phyloP scores from a whole-genome alignment of 2,329 filamentous ascomycete genomes.

The Penicillium sp. region DNA sequence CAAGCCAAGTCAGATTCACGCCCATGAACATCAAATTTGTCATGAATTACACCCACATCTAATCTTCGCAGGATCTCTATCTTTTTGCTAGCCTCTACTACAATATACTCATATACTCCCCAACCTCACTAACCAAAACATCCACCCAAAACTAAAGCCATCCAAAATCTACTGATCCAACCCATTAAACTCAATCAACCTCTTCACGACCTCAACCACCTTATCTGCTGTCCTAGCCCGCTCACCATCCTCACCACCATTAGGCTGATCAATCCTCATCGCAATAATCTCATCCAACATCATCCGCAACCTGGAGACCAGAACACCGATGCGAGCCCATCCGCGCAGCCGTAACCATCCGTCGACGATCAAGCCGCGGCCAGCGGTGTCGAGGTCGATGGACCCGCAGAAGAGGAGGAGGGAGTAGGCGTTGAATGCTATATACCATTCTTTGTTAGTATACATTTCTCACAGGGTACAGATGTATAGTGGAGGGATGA shows the following conservation, averaged over 20 bases:
- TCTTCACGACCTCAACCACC: constrained; percentile 67
- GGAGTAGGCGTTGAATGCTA: constrained; percentile 74
- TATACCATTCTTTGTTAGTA: no score
- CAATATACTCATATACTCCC: no score
- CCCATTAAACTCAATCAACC: constrained; percentile 81
- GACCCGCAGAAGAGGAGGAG: constrained; percentile 79
- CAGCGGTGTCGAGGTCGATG: constrained; percentile 77
- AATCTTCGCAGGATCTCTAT: no score
- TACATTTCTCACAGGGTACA: no score
- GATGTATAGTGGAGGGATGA: no score
- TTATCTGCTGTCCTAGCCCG: no score
- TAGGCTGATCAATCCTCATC: constrained; percentile 57
- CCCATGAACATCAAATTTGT: no score
- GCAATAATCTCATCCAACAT: constrained; percentile 82
- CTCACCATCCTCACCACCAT: no score
- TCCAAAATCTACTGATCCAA: constrained; percentile 62
- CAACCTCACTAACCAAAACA: neutral
- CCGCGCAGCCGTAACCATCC: constrained; percentile 79
- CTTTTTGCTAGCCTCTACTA: no score
- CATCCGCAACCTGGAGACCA: constrained; percentile 70
- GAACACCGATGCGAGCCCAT: constrained; percentile 88
- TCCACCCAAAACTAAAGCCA: constrained; percentile 7
- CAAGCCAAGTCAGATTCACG: no score
- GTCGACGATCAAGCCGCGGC: constrained; percentile 82
- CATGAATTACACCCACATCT: no score